Evolutionary conservation across 108 stramenopile species (phyloP).

Genomic region (Pseudonitzschia delicatissima): DNA sequence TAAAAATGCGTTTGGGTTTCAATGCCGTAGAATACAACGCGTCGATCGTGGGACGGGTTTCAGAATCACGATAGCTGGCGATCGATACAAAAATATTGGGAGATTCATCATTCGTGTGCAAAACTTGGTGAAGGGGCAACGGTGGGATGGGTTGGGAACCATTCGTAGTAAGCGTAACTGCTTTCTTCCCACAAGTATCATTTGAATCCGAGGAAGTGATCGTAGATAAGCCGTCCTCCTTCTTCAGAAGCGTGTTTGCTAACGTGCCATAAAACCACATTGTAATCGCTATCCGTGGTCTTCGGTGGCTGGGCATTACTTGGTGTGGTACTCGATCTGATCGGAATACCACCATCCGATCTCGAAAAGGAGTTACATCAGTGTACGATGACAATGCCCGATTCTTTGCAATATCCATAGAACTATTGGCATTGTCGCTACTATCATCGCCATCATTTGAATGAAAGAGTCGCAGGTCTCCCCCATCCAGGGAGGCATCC

Average conservation of each 20-base stretch:
- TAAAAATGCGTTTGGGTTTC: slow-evolving; percentile 54
- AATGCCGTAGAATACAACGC: slow-evolving; percentile 59
- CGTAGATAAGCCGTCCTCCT: too few species aligned
- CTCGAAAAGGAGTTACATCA: slow-evolving; percentile 42
- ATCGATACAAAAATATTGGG: slow-evolving; percentile 80
- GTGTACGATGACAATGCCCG: not conserved
- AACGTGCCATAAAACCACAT: slow-evolving; percentile 65
- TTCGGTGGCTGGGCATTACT: slow-evolving; percentile 54
- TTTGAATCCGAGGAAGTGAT: too few species aligned
- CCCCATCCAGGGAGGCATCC: slow-evolving; percentile 55
- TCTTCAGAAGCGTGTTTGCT: too few species aligned
- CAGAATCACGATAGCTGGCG: slow-evolving; percentile 79
- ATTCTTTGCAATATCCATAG: slow-evolving; percentile 1
- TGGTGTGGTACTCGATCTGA: slow-evolving; percentile 66
- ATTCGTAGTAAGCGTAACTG: not conserved
- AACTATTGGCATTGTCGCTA: not conserved
- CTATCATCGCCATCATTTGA: not conserved
- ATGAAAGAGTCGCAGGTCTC: slow-evolving; percentile 47
- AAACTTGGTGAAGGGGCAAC: too few species aligned
- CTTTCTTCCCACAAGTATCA: too few species aligned
- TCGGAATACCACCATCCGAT: slow-evolving; percentile 67
- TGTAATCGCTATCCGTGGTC: slow-evolving; percentile 61
- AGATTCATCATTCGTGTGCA: not conserved
- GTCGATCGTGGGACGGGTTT: slow-evolving; percentile 67
- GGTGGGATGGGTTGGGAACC: not conserved